Percentiles rank a stretch among this genome's conserved stretches.
phyloP scores from a whole-genome alignment of 345 rosid genomes.

The Corymbia maculata region DNA sequence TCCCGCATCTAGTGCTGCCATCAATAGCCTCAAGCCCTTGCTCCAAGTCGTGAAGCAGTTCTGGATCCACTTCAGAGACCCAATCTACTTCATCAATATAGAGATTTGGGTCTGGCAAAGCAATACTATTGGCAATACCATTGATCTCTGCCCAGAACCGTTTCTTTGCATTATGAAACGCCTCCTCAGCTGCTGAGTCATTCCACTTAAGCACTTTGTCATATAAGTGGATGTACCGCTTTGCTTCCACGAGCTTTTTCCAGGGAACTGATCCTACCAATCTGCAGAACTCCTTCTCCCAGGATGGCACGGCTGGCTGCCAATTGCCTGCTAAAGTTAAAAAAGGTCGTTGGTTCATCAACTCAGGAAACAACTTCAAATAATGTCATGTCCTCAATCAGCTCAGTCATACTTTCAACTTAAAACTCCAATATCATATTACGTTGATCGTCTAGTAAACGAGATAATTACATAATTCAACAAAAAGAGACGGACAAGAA shows the following conservation, averaged over 20 bases:
- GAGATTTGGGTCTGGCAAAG: constrained; percentile 16
- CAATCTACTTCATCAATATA: constrained; percentile 34
- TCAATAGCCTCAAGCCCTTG: too few species aligned
- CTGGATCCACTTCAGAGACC: constrained; percentile 21
- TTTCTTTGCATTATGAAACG: constrained; percentile 33
- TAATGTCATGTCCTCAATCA: too few species aligned
- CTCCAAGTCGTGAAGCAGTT: background rate
- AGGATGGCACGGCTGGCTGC: background rate
- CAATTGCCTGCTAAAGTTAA: background rate
- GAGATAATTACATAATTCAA: too few species aligned
- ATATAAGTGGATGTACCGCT: background rate
- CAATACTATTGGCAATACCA: constrained; percentile 12
- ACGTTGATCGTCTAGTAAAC: too few species aligned
- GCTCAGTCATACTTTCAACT: too few species aligned
- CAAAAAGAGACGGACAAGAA: too few species aligned
- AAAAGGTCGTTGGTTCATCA: background rate
- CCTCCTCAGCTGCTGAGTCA: constrained; percentile 39
- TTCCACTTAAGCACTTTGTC: constrained; percentile 20
- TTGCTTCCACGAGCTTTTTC: background rate
- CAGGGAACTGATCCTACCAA: background rate
- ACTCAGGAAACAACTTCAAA: background rate
- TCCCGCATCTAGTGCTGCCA: background rate
- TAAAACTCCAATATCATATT: too few species aligned
- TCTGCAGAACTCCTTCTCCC: constrained; percentile 4
- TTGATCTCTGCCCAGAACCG: constrained; percentile 31